Conservation (phyloP, 192 early-diverging fungal species). For the Funneliformis mosseae region DNA sequence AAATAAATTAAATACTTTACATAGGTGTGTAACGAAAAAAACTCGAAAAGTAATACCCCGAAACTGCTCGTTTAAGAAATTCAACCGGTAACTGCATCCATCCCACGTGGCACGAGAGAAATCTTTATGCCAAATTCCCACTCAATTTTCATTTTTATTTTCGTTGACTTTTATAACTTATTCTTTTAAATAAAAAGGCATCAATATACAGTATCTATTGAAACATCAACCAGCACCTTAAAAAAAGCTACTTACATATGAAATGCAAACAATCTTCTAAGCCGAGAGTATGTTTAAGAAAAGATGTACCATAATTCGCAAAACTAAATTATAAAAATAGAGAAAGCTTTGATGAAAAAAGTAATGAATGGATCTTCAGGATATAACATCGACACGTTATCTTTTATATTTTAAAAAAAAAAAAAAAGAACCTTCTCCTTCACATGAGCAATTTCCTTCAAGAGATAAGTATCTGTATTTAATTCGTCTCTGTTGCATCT, state of each 20-base stretch:
- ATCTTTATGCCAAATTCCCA: constrained; percentile 29
- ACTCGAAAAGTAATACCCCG: constrained; percentile 20
- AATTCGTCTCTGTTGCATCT: constrained; percentile 22
- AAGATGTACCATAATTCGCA: constrained; percentile 24
- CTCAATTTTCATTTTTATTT: constrained; percentile 27
- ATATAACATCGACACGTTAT: constrained; percentile 10
- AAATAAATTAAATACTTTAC: constrained; percentile 3
- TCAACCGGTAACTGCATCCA: too few relatives aligned
- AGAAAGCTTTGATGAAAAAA: constrained; percentile 22
- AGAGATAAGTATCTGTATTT: constrained; percentile 9
- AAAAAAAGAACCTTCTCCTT: neutral
- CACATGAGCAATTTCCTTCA: constrained; percentile 4
- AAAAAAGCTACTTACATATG: constrained; percentile 29
- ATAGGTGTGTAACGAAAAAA: constrained; percentile 25
- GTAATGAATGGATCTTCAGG: constrained; percentile 23
- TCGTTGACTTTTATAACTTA: neutral
- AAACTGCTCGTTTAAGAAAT: constrained; percentile 24
- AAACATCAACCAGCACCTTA: too few relatives aligned
- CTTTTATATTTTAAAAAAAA: constrained; percentile 18
- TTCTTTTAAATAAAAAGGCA: constrained; percentile 14
- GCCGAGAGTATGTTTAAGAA: constrained; percentile 18
- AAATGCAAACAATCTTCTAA: constrained; percentile 19
- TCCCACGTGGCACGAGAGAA: constrained; percentile 24
- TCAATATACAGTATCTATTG: constrained; percentile 22
- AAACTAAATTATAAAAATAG: too few relatives aligned